Evolutionary conservation across 768 basidiomycete species (phyloP).

Genomic region (Lactarius tabidus): DNA sequence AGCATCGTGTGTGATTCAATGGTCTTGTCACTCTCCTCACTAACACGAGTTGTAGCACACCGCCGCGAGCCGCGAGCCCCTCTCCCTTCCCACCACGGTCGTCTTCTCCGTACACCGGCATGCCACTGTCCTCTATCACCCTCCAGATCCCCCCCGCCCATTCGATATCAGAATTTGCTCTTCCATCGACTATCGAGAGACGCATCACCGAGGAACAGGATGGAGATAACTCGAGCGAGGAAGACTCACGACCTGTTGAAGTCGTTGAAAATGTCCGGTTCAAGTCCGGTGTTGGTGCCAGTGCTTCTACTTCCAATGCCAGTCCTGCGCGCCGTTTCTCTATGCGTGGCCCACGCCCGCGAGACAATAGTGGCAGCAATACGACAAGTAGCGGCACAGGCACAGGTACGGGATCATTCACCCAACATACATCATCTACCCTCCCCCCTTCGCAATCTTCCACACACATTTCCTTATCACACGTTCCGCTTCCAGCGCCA

Average conservation of each 20-base stretch:
- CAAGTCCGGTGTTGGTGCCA: background rate
- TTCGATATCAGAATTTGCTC: slow-evolving; percentile 39
- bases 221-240: slow-evolving; percentile 19
- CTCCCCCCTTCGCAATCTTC: slow-evolving; percentile 5
- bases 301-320: background rate
- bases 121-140: slow-evolving; percentile 25
- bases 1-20: slow-evolving; percentile 11
- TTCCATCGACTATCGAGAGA: slow-evolving; percentile 33
- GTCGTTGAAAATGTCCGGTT: slow-evolving; percentile 25
- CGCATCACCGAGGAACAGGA: slow-evolving; percentile 26
- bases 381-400: slow-evolving; percentile 24
- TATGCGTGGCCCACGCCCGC: slow-evolving; percentile 1
- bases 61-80: slow-evolving; percentile 4
- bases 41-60: slow-evolving; percentile 3
- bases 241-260: slow-evolving; percentile 20
- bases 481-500: background rate
- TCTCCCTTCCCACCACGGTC: slow-evolving; percentile 25
- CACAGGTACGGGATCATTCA: slow-evolving; percentile 24
- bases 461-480: background rate
- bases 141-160: slow-evolving; percentile 51
- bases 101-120: slow-evolving; percentile 19
- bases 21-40: slow-evolving; percentile 6
- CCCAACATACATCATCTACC: slow-evolving; percentile 10
- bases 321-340: slow-evolving; percentile 5
- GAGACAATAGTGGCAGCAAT: slow-evolving; percentile 6